Base-by-base conservation (phyloP, 73 alveolate genomes). In the Paramecium sexaurelia region DNA sequence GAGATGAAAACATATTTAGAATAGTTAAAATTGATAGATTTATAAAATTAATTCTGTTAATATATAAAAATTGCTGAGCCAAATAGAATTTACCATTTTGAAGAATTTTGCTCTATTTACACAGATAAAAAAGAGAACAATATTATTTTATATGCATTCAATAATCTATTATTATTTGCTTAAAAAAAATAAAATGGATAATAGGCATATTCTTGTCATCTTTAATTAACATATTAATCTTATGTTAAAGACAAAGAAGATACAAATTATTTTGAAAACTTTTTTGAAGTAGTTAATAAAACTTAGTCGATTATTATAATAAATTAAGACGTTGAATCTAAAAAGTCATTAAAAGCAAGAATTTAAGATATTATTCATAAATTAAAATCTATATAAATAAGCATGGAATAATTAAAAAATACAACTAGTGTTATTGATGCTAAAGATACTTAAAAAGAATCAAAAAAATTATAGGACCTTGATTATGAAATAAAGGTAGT, bases 71-170 rank as follows among this genome's bases (percentile, higher is more conserved):
- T 78, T 17, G 90, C 73, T 41, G 69, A 40, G 24, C 75, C 90
- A 17, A 78, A 37, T 39, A 40, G 90, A 78, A 17, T 19, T 3
- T 78, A 37, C 24, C 3, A 17, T 9, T 78, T 78, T 78, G 90
- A 78, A 78, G 90, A 78, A 7, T 9, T 39, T 78, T 78, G 75
- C 29, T 41, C 43, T 10, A 29, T 39, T 24, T 78, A 78, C 41
- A 39, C 43, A 0, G 71, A 78, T 5, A 78, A 78, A 24, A 20
- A 40, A 24, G 71, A 40, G 32, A 37, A 41, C 3, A 17, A 10
- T 20, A 40, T 78, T 1, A 40, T 78, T 10, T 19, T 78, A 15
- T 78, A 78, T 78, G 90, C 75, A 78, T 78, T 78, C 41, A 78
- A 78, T 78, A 78, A 78, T 43, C 32, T 78, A 0, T 17, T 78